Evolutionary conservation across 768 basidiomycete genomes (phyloP), one percentile per base, ranked within the genome.

Genomic region (Suillus subalutaceus): DNA sequence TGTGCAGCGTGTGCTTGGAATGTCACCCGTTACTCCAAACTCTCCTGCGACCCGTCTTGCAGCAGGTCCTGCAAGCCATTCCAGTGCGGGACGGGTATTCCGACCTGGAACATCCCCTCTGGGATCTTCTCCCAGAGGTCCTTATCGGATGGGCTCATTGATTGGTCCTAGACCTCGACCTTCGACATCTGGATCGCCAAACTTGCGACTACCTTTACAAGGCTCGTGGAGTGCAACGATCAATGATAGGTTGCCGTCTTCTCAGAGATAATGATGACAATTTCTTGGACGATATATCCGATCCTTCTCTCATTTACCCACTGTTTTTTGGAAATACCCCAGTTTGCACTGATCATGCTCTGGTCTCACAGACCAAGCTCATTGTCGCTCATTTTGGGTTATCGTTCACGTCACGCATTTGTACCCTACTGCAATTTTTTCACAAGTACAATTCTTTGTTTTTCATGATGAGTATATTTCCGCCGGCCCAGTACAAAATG

Each of bases 1-100:
- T 35, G 76, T 77, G 18, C 76, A 72, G 26, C 77, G 76, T 41
- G 76, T 77, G 0, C 77, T 77, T 23, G 76, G 76, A 26, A 62
- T 65, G 60, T 72, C 77, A 0, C 71, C 77, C 4, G 63, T 78
- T 41, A 64, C 50, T 26, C 62, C 70, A 0, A 23, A 70, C 16
- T 65, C 68, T 20, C 65, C 65, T 26, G 15, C 52, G 12, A 40
- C 62, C 0, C 40, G 64, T 18, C 6, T 60, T 7, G n/a, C 61
- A 6, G 5, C 57, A 32, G 35, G 63, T 60, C 46, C 56, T 15
- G 62, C 52, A 16, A 58, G 46, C 10, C 23, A 66, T 12, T 43
- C 62, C 26, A 26, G 26, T 3, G 9, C 41, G 38, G 38, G 63
- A n/a, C 40, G 23, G 44, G 2, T 43, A 30, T 46, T 64, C 37